phyloP scores from a whole-genome alignment of 768 basidiomycete species.

The Daedaleopsis nitida region DNA sequence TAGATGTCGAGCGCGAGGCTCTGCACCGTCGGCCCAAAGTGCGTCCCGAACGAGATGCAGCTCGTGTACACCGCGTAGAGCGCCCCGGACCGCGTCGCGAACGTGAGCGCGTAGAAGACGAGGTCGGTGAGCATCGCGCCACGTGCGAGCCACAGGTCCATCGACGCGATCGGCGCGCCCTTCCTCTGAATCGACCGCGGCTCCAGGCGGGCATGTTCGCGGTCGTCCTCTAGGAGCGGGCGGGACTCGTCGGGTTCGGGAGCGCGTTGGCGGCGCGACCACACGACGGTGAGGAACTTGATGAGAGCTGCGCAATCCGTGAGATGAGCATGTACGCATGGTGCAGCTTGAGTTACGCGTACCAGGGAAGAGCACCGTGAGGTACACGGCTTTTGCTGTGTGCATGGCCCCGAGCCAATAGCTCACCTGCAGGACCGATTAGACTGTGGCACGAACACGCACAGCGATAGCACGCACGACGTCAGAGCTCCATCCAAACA shows the following conservation, averaged over 20 bases:
- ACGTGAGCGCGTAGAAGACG: slow-evolving; percentile 51
- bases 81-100: slow-evolving; percentile 40
- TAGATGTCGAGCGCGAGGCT: slow-evolving; percentile 74
- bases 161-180: slow-evolving; percentile 24
- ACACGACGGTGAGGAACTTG: slow-evolving; percentile 42
- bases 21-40: slow-evolving; percentile 66
- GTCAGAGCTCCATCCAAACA: slow-evolving; percentile 70
- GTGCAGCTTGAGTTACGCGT: slow-evolving; percentile 24
- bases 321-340: not conserved
- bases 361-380: slow-evolving; percentile 68
- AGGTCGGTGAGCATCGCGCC: slow-evolving; percentile 61
- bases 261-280: not conserved
- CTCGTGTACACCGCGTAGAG: slow-evolving; percentile 55
- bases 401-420: slow-evolving; percentile 56
- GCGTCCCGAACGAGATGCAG: slow-evolving; percentile 59
- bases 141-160: slow-evolving; percentile 72
- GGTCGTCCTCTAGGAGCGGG: not conserved
- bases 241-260: slow-evolving; percentile 1
- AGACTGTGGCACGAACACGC: not conserved
- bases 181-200: slow-evolving; percentile 24
- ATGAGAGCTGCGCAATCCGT: slow-evolving; percentile 47
- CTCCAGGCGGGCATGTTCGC: too few relatives aligned
- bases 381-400: slow-evolving; percentile 49
- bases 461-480: slow-evolving; percentile 40
- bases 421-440: slow-evolving; percentile 48